These are phyloP conservation scores for Malbranchea zuffiana DNA, from an alignment of 2,329 filamentous ascomycete species.

Conservation along the genomic window DNA sequence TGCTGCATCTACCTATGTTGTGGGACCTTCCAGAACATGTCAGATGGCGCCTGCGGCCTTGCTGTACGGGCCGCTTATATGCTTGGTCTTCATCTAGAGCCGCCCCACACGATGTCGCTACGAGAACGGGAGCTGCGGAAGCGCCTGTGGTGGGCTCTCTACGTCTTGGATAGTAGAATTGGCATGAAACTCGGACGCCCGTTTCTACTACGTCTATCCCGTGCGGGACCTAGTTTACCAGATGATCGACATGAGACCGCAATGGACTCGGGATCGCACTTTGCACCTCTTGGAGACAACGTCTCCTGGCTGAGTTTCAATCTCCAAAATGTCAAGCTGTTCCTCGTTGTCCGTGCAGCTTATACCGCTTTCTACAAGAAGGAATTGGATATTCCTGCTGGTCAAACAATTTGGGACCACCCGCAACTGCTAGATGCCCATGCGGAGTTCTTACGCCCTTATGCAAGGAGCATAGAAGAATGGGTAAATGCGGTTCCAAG, in stretches of 20 bases:
- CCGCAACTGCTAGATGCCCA: conserved; percentile 24
- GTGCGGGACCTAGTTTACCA: conserved; percentile 30
- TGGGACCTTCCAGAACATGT: conserved; percentile 41
- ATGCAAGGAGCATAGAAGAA: no score
- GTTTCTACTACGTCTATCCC: conserved; percentile 25
- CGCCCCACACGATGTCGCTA: conserved; percentile 25
- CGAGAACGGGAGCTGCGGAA: conserved; percentile 37
- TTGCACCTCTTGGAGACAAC: conserved; percentile 23
- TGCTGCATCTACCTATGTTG: conserved; percentile 38
- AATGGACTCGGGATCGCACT: conserved; percentile 23
- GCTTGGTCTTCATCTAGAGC: conserved; percentile 41
- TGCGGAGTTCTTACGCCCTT: no score
- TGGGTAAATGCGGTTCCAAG: conserved; percentile 30
- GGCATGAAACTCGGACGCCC: conserved; percentile 41
- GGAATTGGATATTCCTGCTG: conserved; percentile 17
- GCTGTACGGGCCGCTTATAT: conserved; percentile 39
- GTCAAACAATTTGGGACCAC: conserved; percentile 24
- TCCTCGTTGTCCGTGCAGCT: conserved; percentile 23
- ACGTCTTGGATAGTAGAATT: conserved; percentile 39
- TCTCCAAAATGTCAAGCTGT: conserved; percentile 27
- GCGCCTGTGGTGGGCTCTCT: conserved; percentile 45
- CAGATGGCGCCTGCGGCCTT: conserved; percentile 31
- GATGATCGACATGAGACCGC: conserved; percentile 26
- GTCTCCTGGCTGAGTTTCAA: conserved; percentile 33
- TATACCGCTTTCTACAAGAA: conserved; percentile 29